phyloP scores from a whole-genome alignment of 2,329 filamentous ascomycete species.

The Aspergillus fumigatiaffinis region DNA sequence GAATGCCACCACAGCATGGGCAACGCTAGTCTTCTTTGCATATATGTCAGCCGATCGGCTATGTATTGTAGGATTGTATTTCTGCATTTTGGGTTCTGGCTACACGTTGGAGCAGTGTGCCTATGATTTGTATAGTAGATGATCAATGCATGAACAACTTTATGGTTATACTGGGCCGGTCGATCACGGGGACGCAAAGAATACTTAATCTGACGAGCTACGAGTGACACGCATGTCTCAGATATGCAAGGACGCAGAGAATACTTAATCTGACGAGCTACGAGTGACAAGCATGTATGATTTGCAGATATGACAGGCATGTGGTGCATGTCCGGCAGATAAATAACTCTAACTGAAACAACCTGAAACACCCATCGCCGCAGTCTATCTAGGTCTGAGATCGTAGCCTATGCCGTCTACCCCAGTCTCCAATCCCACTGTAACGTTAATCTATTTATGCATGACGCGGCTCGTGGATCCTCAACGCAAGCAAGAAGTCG shows the following conservation, averaged over 20 bases:
- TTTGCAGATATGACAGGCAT: too few relatives aligned
- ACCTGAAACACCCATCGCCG: background rate
- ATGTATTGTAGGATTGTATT: background rate
- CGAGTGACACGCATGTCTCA: too few relatives aligned
- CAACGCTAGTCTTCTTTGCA: constrained; percentile 20
- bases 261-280: too few relatives aligned
- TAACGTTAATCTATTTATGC: too few relatives aligned
- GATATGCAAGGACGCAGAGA: too few relatives aligned
- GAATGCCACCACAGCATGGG: constrained; percentile 24
- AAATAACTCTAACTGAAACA: background rate
- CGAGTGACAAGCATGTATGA: too few relatives aligned
- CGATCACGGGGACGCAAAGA: too few relatives aligned
- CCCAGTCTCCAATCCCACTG: background rate
- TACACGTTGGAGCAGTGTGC: background rate
- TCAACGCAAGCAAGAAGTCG: too few relatives aligned
- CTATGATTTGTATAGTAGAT: constrained; percentile 12
- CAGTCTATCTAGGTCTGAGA: background rate
- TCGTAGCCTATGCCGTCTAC: background rate
- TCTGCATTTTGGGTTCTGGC: background rate
- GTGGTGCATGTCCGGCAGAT: background rate
- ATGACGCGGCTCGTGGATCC: too few relatives aligned
- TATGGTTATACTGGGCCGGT: background rate
- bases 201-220: too few relatives aligned
- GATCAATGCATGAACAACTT: constrained; percentile 8
- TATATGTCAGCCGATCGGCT: background rate